phyloP scores from a whole-genome alignment of 192 early-diverging fungal genomes.

The Powellomyces hirtus region DNA sequence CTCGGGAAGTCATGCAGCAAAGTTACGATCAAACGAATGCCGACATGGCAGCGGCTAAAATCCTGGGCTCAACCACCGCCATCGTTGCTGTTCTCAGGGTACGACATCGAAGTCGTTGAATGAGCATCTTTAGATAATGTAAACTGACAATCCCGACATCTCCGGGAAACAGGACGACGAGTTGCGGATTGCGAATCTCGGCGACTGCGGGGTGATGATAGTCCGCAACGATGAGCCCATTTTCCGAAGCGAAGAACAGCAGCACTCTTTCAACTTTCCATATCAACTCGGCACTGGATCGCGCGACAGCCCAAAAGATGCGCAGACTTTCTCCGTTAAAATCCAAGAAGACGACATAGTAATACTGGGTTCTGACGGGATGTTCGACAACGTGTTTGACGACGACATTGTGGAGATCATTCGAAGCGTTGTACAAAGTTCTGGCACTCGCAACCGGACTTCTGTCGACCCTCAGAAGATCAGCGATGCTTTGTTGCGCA shows the following conservation, averaged over 20 bases:
- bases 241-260: conserved; percentile 95
- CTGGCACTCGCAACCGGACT: neutral
- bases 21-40: conserved; percentile 73
- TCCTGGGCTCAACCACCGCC: conserved; percentile 90
- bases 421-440: neutral
- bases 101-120: no score
- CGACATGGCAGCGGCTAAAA: conserved; percentile 70
- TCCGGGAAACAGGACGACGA: conserved; percentile 89
- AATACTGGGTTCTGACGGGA: conserved; percentile 87
- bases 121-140: no score
- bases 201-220: conserved; percentile 89
- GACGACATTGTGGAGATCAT: conserved; percentile 94
- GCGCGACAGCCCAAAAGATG: conserved; percentile 77
- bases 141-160: no score
- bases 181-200: conserved; percentile 89
- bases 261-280: conserved; percentile 98
- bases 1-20: conserved; percentile 75
- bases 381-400: conserved; percentile 98
- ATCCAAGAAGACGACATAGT: conserved; percentile 91
- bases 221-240: conserved; percentile 84
- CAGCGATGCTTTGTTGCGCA: conserved; percentile 72
- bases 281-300: conserved; percentile 90
- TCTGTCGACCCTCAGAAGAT: conserved; percentile 68
- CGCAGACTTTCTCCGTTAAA: conserved; percentile 79
- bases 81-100: conserved; percentile 78